phyloP scores from a whole-genome alignment of 1,139 yeast genomes.

The Magnusiomyces magnusii region DNA sequence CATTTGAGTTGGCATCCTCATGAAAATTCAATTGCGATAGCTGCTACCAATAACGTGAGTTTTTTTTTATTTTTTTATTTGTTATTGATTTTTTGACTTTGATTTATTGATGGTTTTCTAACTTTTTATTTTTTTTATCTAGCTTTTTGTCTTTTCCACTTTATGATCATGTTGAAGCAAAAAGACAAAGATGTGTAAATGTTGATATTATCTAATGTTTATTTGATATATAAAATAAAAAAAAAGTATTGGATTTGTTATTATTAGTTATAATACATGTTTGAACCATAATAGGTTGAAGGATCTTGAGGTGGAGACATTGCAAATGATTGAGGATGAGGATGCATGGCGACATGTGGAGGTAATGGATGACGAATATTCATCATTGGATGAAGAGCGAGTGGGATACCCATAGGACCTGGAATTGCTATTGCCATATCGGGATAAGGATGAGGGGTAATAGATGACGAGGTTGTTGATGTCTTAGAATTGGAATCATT shows the following conservation, averaged over 20 bases:
- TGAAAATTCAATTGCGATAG: constrained; percentile 95
- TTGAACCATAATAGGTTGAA: not conserved
- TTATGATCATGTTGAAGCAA: constrained; percentile 19
- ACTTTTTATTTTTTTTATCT: constrained; percentile 11
- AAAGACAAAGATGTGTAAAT: too few species aligned
- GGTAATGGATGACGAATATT: not conserved
- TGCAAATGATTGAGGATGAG: not conserved
- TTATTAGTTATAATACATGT: not conserved
- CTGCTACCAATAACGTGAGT: constrained; percentile 93
- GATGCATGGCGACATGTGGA: not conserved
- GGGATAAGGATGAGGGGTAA: not conserved
- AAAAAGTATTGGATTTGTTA: not conserved
- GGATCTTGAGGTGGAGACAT: not conserved
- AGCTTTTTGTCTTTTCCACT: constrained; percentile 37
- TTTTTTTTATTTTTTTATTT: constrained; percentile 30
- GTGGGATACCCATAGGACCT: not conserved
- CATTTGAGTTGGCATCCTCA: constrained; percentile 98
- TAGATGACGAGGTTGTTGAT: not conserved
- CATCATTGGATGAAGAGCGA: not conserved
- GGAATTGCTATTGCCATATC: not conserved
- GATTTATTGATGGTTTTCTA: constrained; percentile 21
- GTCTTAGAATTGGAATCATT: not conserved
- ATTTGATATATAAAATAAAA: too few species aligned
- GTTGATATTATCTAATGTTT: not conserved
- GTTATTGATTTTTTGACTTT: too few species aligned